Conservation (phyloP, 2,329 filamentous ascomycete species). For the Fusarium albidum region DNA sequence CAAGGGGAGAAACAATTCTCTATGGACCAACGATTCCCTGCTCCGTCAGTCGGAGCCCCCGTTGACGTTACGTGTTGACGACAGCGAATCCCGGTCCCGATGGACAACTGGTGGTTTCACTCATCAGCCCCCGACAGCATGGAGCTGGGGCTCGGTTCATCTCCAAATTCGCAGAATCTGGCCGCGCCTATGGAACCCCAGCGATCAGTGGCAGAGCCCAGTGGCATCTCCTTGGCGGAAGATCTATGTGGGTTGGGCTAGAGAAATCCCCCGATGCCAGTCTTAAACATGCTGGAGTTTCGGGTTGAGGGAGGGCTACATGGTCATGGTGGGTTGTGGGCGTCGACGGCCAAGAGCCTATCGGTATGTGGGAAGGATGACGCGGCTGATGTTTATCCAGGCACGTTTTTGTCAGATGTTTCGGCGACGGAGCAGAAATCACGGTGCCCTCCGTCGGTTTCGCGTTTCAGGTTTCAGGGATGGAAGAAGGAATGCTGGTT, state of each 20-base stretch:
- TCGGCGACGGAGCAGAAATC: slow-evolving; percentile 20
- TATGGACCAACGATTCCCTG: slow-evolving; percentile 18
- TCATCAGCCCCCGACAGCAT: slow-evolving; percentile 26
- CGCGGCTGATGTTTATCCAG: slow-evolving; percentile 34
- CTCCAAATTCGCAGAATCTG: not conserved
- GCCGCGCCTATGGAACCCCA: slow-evolving; percentile 15
- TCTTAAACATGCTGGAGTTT: slow-evolving; percentile 29
- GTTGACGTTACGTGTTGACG: slow-evolving; percentile 26
- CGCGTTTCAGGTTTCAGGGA: slow-evolving; percentile 36
- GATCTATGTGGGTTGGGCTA: slow-evolving; percentile 23
- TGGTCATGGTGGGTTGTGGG: slow-evolving; percentile 11
- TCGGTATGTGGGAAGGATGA: slow-evolving; percentile 30
- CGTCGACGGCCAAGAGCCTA: slow-evolving; percentile 4
- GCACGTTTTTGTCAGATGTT: slow-evolving; percentile 31
- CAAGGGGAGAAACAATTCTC: slow-evolving; percentile 15
- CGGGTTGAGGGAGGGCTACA: slow-evolving; percentile 24
- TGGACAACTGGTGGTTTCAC: slow-evolving; percentile 36
- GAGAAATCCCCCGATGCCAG: slow-evolving; percentile 18
- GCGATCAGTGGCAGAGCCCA: slow-evolving; percentile 31
- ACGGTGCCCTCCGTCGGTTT: slow-evolving; percentile 29
- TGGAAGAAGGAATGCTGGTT: slow-evolving; percentile 10
- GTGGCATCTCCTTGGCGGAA: slow-evolving; percentile 35
- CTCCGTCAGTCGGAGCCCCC: slow-evolving; percentile 14
- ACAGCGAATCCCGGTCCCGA: slow-evolving; percentile 25
- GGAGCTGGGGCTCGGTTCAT: slow-evolving; percentile 20